A percentile compares a stretch with the other conserved stretches of the same genome.
These are phyloP conservation scores for Lodderomyces beijingensis DNA, from an alignment of 1,139 yeast species.

Conservation along the genomic window DNA sequence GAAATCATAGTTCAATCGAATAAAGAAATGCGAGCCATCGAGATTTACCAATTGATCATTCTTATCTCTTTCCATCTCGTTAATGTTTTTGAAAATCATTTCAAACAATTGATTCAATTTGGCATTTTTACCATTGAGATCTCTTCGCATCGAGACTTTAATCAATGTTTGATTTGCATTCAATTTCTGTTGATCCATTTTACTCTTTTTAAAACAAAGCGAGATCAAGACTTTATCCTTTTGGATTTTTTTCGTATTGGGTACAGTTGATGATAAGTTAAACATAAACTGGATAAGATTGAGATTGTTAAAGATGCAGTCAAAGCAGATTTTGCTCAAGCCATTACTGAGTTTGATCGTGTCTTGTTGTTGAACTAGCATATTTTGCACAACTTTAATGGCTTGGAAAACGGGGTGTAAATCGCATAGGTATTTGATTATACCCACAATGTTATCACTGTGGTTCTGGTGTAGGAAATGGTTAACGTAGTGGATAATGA, in stretches of 20 bases:
- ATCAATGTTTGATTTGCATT: constrained; percentile 11
- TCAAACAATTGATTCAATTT: constrained; percentile 41
- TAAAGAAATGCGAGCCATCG: constrained; percentile 11
- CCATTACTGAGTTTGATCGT: constrained; percentile 26
- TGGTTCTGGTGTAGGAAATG: constrained; percentile 9
- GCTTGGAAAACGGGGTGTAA: constrained; percentile 28
- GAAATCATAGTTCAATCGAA: constrained; percentile 41
- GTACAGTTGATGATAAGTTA: constrained; percentile 25
- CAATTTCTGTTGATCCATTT: constrained; percentile 22
- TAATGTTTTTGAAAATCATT: constrained; percentile 31
- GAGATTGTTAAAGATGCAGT: constrained; percentile 29
- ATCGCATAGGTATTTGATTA: constrained; percentile 29
- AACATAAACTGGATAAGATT: constrained; percentile 33
- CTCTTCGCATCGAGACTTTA: constrained; percentile 34
- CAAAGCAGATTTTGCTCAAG: constrained; percentile 28
- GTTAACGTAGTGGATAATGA: constrained; percentile 13
- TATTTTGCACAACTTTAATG: constrained; percentile 10
- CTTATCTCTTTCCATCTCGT: constrained; percentile 17
- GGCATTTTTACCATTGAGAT: constrained; percentile 34
- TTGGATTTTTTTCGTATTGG: constrained; percentile 29
- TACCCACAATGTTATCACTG: constrained; percentile 23
- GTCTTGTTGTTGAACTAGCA: constrained; percentile 7
- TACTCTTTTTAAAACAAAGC: constrained; percentile 30
- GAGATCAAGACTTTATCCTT: constrained; percentile 34
- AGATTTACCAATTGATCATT: constrained; percentile 9